Conservation (phyloP, 139 green algal genomes). For the Chlorella sp. region DNA sequence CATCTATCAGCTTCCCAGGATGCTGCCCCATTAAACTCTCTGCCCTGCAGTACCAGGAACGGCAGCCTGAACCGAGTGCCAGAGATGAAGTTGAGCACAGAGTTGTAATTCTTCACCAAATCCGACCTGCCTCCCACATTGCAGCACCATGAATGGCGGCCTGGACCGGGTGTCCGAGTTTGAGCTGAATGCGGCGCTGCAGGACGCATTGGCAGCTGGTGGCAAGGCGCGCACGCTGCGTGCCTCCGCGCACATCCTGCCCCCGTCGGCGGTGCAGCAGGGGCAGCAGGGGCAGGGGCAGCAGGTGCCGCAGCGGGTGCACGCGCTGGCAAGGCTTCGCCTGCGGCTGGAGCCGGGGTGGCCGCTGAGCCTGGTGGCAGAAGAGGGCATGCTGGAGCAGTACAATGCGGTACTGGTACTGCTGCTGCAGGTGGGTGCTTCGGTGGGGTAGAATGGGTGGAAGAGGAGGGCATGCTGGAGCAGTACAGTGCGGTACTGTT, state of each 20-base stretch:
- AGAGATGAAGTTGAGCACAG: conserved; percentile 16
- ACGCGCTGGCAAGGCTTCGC: conserved; percentile 32
- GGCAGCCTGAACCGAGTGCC: conserved; percentile 2
- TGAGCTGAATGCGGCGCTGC: conserved; percentile 23
- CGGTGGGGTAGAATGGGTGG: background rate
- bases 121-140: background rate
- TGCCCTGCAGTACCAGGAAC: background rate
- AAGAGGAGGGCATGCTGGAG: conserved; percentile 36
- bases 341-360: conserved; percentile 48
- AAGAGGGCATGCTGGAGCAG: conserved; percentile 41
- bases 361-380: conserved; percentile 43
- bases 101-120: conserved; percentile 8
- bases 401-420: conserved; percentile 53
- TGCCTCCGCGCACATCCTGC: background rate
- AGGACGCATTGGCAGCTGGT: conserved; percentile 4
- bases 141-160: conserved; percentile 7
- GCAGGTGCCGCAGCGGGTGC: background rate
- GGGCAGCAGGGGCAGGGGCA: background rate
- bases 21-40: background rate
- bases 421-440: conserved; percentile 47
- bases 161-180: conserved; percentile 11
- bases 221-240: background rate
- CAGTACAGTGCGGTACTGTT: conserved; percentile 50
- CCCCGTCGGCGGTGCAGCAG: background rate
- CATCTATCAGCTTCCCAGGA: background rate